Conservation (phyloP, 2,329 filamentous ascomycete genomes). For the Setomelanomma holmii region DNA sequence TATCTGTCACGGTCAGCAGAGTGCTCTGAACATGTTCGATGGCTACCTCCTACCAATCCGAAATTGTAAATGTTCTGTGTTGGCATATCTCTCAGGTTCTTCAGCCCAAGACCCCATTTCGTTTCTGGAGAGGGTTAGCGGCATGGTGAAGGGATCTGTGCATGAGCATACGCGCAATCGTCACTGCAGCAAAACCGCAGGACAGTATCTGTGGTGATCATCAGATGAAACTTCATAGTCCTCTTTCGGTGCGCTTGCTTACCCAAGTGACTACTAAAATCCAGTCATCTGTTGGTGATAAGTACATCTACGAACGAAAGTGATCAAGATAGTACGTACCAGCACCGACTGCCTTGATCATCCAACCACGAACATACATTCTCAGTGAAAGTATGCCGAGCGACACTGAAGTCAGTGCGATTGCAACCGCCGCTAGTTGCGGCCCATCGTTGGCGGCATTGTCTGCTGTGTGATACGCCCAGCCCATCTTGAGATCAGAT, state of each 20-base stretch:
- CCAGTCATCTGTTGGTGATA: conserved; percentile 12
- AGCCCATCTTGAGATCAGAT: conserved; percentile 11
- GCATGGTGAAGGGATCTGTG: too few relatives aligned
- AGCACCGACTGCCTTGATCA: conserved; percentile 20
- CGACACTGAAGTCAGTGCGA: conserved; percentile 11
- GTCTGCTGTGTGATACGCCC: conserved; percentile 18
- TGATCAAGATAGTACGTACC: conserved; percentile 7
- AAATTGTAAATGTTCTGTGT: conserved; percentile 18
- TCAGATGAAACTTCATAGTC: too few relatives aligned
- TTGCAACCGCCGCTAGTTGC: conserved; percentile 11
- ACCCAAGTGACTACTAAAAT: conserved; percentile 19
- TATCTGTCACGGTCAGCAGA: conserved; percentile 13
- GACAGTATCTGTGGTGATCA: conserved; percentile 7
- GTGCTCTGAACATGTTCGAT: background rate
- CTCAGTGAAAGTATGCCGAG: conserved; percentile 11
- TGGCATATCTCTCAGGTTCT: conserved; percentile 16
- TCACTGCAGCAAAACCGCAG: conserved; percentile 21
- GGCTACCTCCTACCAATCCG: conserved; percentile 10
- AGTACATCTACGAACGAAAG: background rate
- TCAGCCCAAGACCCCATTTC: conserved; percentile 21
- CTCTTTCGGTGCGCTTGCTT: background rate
- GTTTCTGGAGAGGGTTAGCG: conserved; percentile 9
- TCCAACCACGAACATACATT: conserved; percentile 16
- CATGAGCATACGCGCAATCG: conserved; percentile 13
- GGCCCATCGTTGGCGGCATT: conserved; percentile 8